These are phyloP conservation scores for Verbascum thapsus DNA, from an alignment of 257 asterid species.

Conservation along the genomic window DNA sequence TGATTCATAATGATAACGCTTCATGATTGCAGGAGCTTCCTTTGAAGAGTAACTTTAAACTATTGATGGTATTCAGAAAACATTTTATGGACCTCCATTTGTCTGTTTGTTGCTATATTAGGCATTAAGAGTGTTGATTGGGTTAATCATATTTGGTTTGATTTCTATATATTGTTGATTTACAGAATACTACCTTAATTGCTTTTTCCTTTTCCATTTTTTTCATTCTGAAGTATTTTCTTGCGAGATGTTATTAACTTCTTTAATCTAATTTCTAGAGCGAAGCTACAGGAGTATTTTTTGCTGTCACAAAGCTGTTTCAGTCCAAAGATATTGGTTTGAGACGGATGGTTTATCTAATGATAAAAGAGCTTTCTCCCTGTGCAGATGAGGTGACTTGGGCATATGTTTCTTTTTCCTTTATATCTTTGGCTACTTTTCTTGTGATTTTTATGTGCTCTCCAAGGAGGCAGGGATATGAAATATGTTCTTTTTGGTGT, in stretches of 20 bases:
- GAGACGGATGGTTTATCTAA: constrained; percentile 96
- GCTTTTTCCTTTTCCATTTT: constrained; percentile 1
- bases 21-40: neutral
- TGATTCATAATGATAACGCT: neutral
- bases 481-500: constrained; percentile 31
- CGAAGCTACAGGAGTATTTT: constrained; percentile 93
- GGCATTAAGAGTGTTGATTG: neutral
- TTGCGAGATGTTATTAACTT: constrained; percentile 13
- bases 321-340: constrained; percentile 87
- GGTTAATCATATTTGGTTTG: neutral
- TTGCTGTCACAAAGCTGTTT: constrained; percentile 90
- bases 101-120: neutral
- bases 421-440: constrained; percentile 10
- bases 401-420: constrained; percentile 3
- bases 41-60: neutral
- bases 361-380: constrained; percentile 94
- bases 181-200: neutral
- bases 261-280: constrained; percentile 40
- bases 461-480: constrained; percentile 30
- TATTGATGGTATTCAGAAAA: constrained; percentile 5
- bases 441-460: constrained; percentile 16
- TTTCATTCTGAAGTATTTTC: neutral
- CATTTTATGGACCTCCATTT: neutral
- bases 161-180: neutral
- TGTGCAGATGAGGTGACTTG: constrained; percentile 81